phyloP scores from a whole-genome alignment of 176 grass and related monocot species.

The Cenchrus fungigraminus region DNA sequence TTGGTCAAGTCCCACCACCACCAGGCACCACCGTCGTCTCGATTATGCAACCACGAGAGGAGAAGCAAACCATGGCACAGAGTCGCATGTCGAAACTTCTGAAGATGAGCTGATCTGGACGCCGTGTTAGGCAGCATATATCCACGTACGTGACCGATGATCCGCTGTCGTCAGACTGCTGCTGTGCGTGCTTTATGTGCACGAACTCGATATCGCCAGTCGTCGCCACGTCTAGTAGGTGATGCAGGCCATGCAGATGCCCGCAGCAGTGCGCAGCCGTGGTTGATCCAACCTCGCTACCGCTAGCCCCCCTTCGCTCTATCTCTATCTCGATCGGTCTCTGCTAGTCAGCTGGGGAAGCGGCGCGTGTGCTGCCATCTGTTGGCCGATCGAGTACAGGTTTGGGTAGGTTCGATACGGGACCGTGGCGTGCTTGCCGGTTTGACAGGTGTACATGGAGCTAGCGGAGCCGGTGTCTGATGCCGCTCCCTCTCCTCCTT shows the following conservation, averaged over 20 bases:
- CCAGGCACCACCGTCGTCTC: too few species aligned
- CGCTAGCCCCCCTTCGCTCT: background rate
- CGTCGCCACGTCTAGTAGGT: conserved; percentile 2
- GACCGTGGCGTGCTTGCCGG: background rate
- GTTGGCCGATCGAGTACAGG: conserved; percentile 27
- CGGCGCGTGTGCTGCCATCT: conserved; percentile 13
- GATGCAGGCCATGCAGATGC: background rate
- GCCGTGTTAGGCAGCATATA: background rate
- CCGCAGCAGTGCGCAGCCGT: background rate
- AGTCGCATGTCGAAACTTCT: background rate
- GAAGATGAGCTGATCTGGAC: too few species aligned
- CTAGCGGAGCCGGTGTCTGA: background rate
- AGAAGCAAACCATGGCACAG: background rate
- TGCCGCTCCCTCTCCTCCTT: background rate
- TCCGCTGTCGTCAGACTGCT: background rate
- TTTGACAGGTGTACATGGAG: conserved; percentile 31
- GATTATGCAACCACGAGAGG: background rate
- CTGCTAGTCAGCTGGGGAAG: background rate
- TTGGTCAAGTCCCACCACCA: background rate
- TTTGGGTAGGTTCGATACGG: conserved; percentile 26
- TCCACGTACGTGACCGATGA: too few species aligned
- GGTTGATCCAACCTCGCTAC: conserved; percentile 41
- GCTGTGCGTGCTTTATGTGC: background rate
- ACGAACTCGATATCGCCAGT: too few species aligned
- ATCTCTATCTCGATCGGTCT: background rate